Base-by-base conservation (phyloP, 805 yeast species). In the Candida succiphila region DNA sequence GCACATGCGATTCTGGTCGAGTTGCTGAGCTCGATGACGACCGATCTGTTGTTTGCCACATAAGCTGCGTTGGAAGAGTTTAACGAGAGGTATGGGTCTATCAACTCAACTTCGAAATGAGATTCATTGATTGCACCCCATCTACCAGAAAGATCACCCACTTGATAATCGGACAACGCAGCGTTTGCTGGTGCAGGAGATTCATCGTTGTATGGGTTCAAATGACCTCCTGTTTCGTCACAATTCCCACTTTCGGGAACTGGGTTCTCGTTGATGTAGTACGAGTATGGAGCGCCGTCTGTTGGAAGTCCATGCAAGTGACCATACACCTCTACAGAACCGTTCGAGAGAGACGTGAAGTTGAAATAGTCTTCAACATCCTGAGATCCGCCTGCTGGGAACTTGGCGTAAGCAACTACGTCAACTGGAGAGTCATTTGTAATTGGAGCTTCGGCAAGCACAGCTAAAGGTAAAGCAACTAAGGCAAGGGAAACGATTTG, bases 1-100 rank as follows among this genome's bases (percentile, higher is more conserved):
- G 77, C 71, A 50, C 80, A 74, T 14, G 80, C 78, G 47, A 72
- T 62, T 41, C 61, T 65, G 25, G 72, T 63, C 30, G 60, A 49
- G 46, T 69, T 65, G 27, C 63, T 63, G 46, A 53, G 64, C 46
- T 74, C 78, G 45, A 74, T 63, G 16, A 64, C 65, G 29, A 72
- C 43, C 4, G 78, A 63, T 42, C 56, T 64, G 23, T 10, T 21
- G 14, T 69, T 68, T 32, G 65, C 54, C 33, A 66, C 51, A 34
- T 49, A 58, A 10, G 69, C 48, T 33, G 57, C 58, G 17, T 63
- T 55, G 32, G 47, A 51, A 12, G 49, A 45, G 43, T 61, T 52
- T 43, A 65, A 56, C 0, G 70, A 63, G 33, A 66, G 44, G 46
- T 44, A 66, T 2, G 64, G 63, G 37, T 66, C 72, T 19, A 47